These are phyloP conservation scores for Cochlearia excelsa DNA, from an alignment of 345 rosid genomes.

Conservation along the genomic window DNA sequence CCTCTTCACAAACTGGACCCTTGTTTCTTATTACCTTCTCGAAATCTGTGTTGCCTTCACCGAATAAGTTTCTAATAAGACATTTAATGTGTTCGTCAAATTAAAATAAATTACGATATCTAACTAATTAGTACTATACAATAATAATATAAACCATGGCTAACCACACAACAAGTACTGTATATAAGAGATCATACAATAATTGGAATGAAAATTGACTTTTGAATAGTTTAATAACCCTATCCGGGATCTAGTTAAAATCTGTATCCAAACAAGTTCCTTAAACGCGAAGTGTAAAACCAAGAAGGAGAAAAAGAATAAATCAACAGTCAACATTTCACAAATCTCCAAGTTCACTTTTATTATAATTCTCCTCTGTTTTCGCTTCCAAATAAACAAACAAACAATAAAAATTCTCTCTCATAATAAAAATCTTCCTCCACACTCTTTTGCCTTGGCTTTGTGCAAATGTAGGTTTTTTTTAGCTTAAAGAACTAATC, in stretches of 20 bases:
- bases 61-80: too few species aligned
- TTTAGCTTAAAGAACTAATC: slow-evolving; percentile 17
- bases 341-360: slow-evolving; percentile 20
- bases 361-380: slow-evolving; percentile 15
- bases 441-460: slow-evolving; percentile 5
- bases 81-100: too few species aligned
- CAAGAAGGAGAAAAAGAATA: slow-evolving; percentile 8
- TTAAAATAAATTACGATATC: too few species aligned
- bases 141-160: too few species aligned
- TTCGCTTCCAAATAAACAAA: slow-evolving; percentile 31
- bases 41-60: too few species aligned
- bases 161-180: too few species aligned
- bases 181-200: too few species aligned
- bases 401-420: neutral
- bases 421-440: neutral
- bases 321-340: slow-evolving; percentile 34
- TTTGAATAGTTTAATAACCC: neutral
- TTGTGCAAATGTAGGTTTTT: slow-evolving; percentile 15
- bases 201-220: too few species aligned
- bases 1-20: too few species aligned
- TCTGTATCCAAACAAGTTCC: slow-evolving; percentile 27
- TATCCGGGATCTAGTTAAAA: slow-evolving; percentile 14
- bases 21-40: too few species aligned
- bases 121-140: too few species aligned
- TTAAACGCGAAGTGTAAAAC: neutral